Evolutionary conservation across 1,284 basidiomycete species (phyloP).

Genomic region (Apiotrichum gamsii): DNA sequence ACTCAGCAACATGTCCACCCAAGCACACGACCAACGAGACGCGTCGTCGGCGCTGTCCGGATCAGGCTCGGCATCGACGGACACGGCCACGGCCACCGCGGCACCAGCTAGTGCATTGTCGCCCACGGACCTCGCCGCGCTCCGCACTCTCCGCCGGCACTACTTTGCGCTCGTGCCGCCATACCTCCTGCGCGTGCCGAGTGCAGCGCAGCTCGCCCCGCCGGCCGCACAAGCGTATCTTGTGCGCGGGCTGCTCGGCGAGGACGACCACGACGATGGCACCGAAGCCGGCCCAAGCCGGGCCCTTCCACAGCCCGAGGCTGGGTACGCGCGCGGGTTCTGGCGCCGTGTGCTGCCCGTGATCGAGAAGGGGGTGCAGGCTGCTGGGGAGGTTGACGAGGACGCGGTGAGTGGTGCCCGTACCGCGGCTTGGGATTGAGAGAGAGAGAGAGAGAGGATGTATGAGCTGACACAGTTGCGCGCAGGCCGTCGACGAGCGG

Average conservation of each 20-base stretch:
- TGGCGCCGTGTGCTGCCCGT: constrained; percentile 28
- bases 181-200: constrained; percentile 30
- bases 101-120: no score
- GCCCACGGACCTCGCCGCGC: not conserved
- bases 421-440: no score
- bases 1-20: no score
- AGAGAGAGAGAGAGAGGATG: not conserved
- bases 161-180: constrained; percentile 41
- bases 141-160: constrained; percentile 26
- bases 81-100: no score
- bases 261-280: no score
- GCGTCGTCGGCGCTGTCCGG: no score
- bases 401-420: constrained; percentile 19
- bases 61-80: no score
- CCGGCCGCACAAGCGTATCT: constrained; percentile 19
- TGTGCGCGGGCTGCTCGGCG: constrained; percentile 12
- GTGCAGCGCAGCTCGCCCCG: constrained; percentile 1
- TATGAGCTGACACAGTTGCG: not conserved
- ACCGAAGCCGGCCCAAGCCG: no score
- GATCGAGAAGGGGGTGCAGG: constrained; percentile 24
- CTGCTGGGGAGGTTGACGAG: constrained; percentile 8
- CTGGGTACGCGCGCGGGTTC: constrained; percentile 29
- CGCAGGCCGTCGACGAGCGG: constrained; percentile 36
- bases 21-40: no score
- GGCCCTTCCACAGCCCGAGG: constrained; percentile 20